These are phyloP conservation scores for Pestalotiopsis sp. DNA, from an alignment of 2,329 filamentous ascomycete species.

Conservation along the genomic window DNA sequence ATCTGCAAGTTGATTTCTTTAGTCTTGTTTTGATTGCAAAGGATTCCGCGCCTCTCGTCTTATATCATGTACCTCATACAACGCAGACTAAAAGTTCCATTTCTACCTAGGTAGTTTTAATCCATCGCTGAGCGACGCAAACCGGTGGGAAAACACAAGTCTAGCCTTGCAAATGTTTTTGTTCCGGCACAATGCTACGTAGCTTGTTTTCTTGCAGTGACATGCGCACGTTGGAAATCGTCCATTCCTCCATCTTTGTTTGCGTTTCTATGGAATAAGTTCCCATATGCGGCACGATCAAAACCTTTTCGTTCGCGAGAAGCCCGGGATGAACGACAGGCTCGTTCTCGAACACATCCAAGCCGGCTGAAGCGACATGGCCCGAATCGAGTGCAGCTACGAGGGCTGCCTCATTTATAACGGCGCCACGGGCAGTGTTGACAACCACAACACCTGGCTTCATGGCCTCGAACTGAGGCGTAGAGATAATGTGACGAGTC, in stretches of 20 bases:
- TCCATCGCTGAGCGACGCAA: background rate
- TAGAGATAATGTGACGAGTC: constrained; percentile 79
- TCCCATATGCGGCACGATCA: constrained; percentile 84
- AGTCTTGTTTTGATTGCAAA: too few species aligned
- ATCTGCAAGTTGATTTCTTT: too few species aligned
- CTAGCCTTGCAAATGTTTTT: constrained; percentile 40
- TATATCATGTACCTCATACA: too few species aligned
- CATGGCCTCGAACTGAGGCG: constrained; percentile 73
- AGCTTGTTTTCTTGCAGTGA: constrained; percentile 65
- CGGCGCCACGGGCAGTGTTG: constrained; percentile 81
- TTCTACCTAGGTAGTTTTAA: background rate
- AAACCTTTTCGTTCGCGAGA: constrained; percentile 68
- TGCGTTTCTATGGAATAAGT: constrained; percentile 74
- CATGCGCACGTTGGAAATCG: constrained; percentile 68
- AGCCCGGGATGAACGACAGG: constrained; percentile 75
- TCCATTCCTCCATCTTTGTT: constrained; percentile 74
- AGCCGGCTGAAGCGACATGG: constrained; percentile 69
- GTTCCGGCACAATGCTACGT: constrained; percentile 74
- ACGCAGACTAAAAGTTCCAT: background rate
- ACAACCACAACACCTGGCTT: constrained; percentile 77
- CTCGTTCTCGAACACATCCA: constrained; percentile 85
- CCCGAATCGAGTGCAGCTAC: constrained; percentile 73
- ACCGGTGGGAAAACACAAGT: background rate
- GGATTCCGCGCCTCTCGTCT: too few species aligned
- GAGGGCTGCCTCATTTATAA: constrained; percentile 81